Conservation (phyloP, 2,329 filamentous ascomycete genomes). For the Colletotrichum sp. region DNA sequence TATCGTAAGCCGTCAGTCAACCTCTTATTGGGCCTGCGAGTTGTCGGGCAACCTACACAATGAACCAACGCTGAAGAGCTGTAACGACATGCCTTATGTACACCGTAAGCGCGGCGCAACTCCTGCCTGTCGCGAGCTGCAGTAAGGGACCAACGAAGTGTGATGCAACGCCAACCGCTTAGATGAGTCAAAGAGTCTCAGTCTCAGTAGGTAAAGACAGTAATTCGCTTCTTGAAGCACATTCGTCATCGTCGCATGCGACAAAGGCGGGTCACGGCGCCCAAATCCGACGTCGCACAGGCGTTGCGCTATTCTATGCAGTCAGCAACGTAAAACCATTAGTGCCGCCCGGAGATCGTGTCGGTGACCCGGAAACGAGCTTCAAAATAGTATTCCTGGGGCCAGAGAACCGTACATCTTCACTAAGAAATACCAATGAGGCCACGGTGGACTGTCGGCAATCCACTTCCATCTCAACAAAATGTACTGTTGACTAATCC, state of each 20-base stretch:
- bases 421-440: neutral
- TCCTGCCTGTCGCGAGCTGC: neutral
- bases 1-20: neutral
- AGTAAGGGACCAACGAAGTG: neutral
- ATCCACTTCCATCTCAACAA: slow-evolving; percentile 2
- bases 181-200: neutral
- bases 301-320: neutral
- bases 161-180: neutral
- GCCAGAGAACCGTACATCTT: neutral
- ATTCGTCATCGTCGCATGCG: neutral
- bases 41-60: neutral
- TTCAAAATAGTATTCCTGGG: neutral
- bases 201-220: neutral
- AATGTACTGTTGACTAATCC: neutral
- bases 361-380: neutral
- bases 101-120: neutral
- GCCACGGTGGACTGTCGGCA: neutral
- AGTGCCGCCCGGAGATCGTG: neutral
- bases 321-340: neutral
- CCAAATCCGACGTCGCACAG: neutral
- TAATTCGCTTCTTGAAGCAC: neutral
- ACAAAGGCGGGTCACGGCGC: neutral
- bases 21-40: neutral
- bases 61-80: neutral
- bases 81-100: neutral